Percentiles rank a stretch among this genome's conserved stretches.
These are phyloP conservation scores for Emmonsiellopsis sp. DNA, from an alignment of 2,329 filamentous ascomycete species.

Conservation along the genomic window DNA sequence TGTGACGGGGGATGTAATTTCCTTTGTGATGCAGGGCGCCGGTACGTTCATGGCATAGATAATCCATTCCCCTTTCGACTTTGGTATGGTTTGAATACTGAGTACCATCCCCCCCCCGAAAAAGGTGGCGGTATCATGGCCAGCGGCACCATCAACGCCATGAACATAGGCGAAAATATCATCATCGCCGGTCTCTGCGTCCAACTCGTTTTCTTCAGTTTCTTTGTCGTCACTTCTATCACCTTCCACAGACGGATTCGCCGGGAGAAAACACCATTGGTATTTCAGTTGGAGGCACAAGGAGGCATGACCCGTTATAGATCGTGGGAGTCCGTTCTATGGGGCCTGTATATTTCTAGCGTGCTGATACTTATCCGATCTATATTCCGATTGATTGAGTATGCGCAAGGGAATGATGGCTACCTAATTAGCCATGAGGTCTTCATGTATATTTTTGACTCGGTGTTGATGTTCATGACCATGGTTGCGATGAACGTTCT, in stretches of 20 bases:
- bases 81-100: not conserved
- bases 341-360: conserved; percentile 15
- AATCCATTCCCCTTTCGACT: not conserved
- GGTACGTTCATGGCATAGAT: conserved; percentile 11
- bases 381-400: conserved; percentile 26
- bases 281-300: conserved; percentile 11
- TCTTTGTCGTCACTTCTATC: conserved; percentile 44
- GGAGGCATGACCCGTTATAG: conserved; percentile 25
- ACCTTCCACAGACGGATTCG: conserved; percentile 43
- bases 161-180: conserved; percentile 25
- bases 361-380: conserved; percentile 23
- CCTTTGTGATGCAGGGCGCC: conserved; percentile 21
- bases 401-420: conserved; percentile 22
- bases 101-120: too few relatives aligned
- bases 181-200: conserved; percentile 49
- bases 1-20: conserved; percentile 21
- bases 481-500: conserved; percentile 13
- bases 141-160: conserved; percentile 10
- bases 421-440: conserved; percentile 22
- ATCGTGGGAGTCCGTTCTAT: not conserved
- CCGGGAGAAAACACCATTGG: conserved; percentile 18
- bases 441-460: conserved; percentile 25
- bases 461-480: conserved; percentile 20
- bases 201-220: conserved; percentile 49
- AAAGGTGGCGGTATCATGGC: conserved; percentile 12